phyloP scores from a whole-genome alignment of 108 stramenopile species.

The Schizochytrium sp. region DNA sequence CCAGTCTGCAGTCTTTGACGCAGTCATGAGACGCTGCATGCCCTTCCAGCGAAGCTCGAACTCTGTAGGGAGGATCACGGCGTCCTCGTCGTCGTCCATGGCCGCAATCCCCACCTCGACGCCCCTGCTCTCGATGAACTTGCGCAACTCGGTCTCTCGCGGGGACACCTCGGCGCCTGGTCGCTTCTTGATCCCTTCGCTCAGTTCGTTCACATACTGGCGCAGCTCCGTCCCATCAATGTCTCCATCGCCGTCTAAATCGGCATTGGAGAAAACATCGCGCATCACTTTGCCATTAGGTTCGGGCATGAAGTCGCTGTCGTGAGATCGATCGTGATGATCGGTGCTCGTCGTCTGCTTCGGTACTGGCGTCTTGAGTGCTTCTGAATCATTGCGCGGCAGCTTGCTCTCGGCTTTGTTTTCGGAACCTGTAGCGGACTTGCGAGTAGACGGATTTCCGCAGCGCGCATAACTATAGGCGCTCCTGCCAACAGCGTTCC shows the following conservation, averaged over 20 bases:
- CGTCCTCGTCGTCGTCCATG: neutral
- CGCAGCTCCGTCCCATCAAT: neutral
- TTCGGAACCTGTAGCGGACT: no score
- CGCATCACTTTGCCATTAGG: neutral
- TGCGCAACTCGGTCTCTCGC: neutral
- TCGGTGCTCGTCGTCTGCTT: neutral
- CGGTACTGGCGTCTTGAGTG: neutral
- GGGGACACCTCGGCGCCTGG: neutral
- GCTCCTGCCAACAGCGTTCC: neutral
- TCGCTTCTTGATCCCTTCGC: neutral
- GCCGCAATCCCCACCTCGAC: neutral
- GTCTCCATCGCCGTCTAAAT: neutral
- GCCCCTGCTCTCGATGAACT: neutral
- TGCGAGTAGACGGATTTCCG: neutral
- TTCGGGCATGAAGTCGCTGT: neutral
- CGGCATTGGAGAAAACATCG: neutral
- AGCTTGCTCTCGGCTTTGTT: no score
- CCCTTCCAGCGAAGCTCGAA: neutral
- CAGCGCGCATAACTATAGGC: neutral
- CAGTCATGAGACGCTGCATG: slow-evolving; percentile 9
- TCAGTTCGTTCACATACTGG: neutral
- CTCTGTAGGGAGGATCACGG: neutral
- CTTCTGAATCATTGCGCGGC: neutral
- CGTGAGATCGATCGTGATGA: neutral
- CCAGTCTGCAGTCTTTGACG: neutral